These are phyloP conservation scores for Albugo laibachii DNA, from an alignment of 352 stramenopile species.

Conservation along the genomic window DNA sequence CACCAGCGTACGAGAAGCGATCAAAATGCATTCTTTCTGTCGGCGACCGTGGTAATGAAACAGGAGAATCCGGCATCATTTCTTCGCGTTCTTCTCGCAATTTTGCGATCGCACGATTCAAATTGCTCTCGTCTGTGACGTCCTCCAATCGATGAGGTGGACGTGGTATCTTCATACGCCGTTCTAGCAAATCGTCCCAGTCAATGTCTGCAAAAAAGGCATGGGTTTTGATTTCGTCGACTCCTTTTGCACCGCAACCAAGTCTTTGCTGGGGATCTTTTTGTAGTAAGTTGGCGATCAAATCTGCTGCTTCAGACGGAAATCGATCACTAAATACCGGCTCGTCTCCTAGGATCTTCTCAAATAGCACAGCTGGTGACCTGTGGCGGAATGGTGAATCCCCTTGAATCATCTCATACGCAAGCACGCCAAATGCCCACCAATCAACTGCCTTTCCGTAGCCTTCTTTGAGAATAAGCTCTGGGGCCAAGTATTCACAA, in stretches of 20 bases:
- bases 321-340: conserved; percentile 47
- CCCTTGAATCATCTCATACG: conserved; percentile 57
- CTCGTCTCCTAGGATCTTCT: conserved; percentile 62
- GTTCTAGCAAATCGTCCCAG: conserved; percentile 31
- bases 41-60: conserved; percentile 37
- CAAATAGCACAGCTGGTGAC: conserved; percentile 40
- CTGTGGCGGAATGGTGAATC: conserved; percentile 55
- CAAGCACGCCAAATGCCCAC: conserved; percentile 57
- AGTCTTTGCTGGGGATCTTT: conserved; percentile 33
- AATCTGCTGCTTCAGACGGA: conserved; percentile 35
- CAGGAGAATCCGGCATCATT: conserved; percentile 46
- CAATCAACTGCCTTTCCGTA: conserved; percentile 56
- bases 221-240: conserved; percentile 52
- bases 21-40: conserved; percentile 54
- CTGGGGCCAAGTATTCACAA: conserved; percentile 51
- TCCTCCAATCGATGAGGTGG: conserved; percentile 53
- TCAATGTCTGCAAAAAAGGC: conserved; percentile 53
- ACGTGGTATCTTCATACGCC: conserved; percentile 38
- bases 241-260: conserved; percentile 29
- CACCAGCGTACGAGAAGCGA: conserved; percentile 45
- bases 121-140: conserved; percentile 41
- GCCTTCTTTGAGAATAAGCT: conserved; percentile 47
- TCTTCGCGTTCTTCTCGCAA: conserved; percentile 47
- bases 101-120: conserved; percentile 40
- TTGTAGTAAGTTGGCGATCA: conserved; percentile 32